phyloP scores from a whole-genome alignment of 2,329 filamentous ascomycete species.

The Pseudogymnoascus sp. region DNA sequence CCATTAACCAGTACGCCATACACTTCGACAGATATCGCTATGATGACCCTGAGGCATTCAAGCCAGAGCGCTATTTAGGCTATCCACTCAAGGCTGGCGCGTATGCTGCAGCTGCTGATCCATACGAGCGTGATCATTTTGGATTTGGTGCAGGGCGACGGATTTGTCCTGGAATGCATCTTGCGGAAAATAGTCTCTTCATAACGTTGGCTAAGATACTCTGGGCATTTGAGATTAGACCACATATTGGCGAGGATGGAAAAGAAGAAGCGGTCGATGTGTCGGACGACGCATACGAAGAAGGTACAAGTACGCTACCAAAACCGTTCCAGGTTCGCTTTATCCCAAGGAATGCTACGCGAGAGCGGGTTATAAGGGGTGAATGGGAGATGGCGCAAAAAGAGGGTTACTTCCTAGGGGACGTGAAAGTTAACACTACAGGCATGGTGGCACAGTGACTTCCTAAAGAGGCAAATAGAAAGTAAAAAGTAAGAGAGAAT shows the following conservation, averaged over 20 bases:
- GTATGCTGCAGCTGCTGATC: slow-evolving; percentile 10
- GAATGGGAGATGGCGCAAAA: too few relatives aligned
- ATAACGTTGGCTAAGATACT: slow-evolving; percentile 28
- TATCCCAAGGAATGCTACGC: slow-evolving; percentile 23
- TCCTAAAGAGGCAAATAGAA: too few relatives aligned
- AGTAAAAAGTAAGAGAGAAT: too few relatives aligned
- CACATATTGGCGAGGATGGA: slow-evolving; percentile 7
- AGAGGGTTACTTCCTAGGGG: too few relatives aligned
- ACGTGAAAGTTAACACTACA: too few relatives aligned
- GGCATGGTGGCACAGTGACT: too few relatives aligned
- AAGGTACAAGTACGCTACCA: slow-evolving; percentile 27
- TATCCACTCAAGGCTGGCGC: slow-evolving; percentile 20
- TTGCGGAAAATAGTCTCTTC: slow-evolving; percentile 28
- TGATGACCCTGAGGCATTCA: background rate
- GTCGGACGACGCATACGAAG: slow-evolving; percentile 29
- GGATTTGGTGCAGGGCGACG: slow-evolving; percentile 30
- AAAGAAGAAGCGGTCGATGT: slow-evolving; percentile 6
- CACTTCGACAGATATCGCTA: background rate
- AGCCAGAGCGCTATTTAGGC: slow-evolving; percentile 1
- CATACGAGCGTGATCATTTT: slow-evolving; percentile 24
- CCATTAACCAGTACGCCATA: slow-evolving; percentile 23
- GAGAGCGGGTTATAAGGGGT: slow-evolving; percentile 17
- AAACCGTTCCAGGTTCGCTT: slow-evolving; percentile 27
- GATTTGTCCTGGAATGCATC: slow-evolving; percentile 32
- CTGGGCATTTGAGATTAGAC: slow-evolving; percentile 28